phyloP scores from a whole-genome alignment of 139 green algal species.

The Cymbomonas tetramitiformis region DNA sequence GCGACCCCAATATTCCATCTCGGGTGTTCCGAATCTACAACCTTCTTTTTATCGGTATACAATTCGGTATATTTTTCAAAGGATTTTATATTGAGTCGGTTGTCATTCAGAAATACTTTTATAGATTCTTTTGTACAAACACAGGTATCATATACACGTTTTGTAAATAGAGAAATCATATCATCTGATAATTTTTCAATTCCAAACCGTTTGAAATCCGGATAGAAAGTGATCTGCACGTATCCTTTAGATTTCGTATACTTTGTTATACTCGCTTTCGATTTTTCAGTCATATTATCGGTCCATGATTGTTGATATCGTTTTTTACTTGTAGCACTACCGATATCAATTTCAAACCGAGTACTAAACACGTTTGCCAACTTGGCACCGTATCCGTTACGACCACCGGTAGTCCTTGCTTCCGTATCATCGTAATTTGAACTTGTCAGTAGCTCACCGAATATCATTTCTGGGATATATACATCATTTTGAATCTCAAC shows the following conservation, averaged over 20 bases:
- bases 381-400: conserved; percentile 14
- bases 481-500: conserved; percentile 17
- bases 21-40: too few species aligned
- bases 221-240: conserved; percentile 85
- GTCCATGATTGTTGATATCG: conserved; percentile 24
- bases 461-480: conserved; percentile 15
- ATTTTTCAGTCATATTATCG: conserved; percentile 48
- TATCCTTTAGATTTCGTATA: conserved; percentile 81
- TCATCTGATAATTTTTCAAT: conserved; percentile 70
- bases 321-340: background rate
- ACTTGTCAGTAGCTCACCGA: conserved; percentile 6
- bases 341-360: conserved; percentile 6
- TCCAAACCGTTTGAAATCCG: conserved; percentile 84
- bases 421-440: conserved; percentile 13
- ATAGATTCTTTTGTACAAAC: too few species aligned
- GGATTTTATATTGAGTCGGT: too few species aligned
- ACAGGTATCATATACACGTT: conserved; percentile 90
- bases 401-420: conserved; percentile 2
- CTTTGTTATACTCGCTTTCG: conserved; percentile 51
- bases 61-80: too few species aligned
- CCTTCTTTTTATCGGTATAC: too few species aligned
- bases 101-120: too few species aligned
- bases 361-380: conserved; percentile 15
- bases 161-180: conserved; percentile 74
- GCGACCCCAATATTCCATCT: too few species aligned